Conservation (phyloP, 2,329 filamentous ascomycete species). For the Zalaria obscura region DNA sequence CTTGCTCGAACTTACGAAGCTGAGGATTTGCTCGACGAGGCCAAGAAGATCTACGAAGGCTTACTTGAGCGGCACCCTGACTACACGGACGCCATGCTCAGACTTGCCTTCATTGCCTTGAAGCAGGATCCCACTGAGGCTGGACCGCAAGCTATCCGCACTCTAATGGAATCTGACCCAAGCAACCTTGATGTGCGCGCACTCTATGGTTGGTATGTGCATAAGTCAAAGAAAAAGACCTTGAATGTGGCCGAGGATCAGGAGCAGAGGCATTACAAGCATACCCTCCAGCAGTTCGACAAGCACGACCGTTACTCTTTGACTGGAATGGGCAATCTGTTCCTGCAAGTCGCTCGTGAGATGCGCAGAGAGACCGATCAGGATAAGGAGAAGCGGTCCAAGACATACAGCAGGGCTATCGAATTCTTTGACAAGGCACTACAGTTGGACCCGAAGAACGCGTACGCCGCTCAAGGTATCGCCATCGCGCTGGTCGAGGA, state of each 20-base stretch:
- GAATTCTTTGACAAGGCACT: constrained; percentile 98
- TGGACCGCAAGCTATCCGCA: constrained; percentile 71
- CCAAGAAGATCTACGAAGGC: constrained; percentile 76
- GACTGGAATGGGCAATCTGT: constrained; percentile 94
- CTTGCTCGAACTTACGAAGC: constrained; percentile 87
- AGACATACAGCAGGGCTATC: constrained; percentile 78
- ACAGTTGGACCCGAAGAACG: constrained; percentile 87
- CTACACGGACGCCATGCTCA: constrained; percentile 81
- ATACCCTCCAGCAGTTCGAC: constrained; percentile 84
- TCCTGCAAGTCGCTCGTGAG: constrained; percentile 74
- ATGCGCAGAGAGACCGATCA: constrained; percentile 83
- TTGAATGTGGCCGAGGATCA: constrained; percentile 74
- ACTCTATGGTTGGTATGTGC: constrained; percentile 89
- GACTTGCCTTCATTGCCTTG: constrained; percentile 80
- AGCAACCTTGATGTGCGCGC: constrained; percentile 83
- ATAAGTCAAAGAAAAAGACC: constrained; percentile 72
- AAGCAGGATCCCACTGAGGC: constrained; percentile 69
- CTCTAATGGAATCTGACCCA: constrained; percentile 72
- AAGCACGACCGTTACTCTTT: constrained; percentile 97
- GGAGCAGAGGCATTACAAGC: constrained; percentile 90
- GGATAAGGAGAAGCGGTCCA: constrained; percentile 81
- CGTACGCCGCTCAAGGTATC: constrained; percentile 89
- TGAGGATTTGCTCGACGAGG: constrained; percentile 65
- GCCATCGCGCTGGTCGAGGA: constrained; percentile 91
- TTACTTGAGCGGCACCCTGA: constrained; percentile 70